Base-by-base conservation (phyloP, 2,329 filamentous ascomycete genomes). In the Hypoxylon sp. region DNA sequence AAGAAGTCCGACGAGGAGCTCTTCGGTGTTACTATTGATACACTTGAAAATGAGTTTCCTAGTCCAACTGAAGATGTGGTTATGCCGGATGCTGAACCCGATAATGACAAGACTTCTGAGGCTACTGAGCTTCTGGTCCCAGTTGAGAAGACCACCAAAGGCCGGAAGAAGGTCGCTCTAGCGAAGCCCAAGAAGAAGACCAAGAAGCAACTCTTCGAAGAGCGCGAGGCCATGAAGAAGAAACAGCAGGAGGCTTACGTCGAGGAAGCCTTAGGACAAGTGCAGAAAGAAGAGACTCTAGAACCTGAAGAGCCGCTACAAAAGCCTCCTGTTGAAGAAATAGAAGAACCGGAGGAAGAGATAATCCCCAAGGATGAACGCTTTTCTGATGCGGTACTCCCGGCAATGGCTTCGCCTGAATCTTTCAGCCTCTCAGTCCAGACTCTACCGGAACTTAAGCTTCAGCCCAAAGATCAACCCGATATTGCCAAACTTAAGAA, bases 1-100 rank as follows among this genome's bases (percentile, higher is more conserved):
- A 95, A 94, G 82, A 94, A 93, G 77, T 85, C 85, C 0, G 92
- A 94, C 64, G 92, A 95, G 74, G 92, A 94, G 73, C 84, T 95
- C 4, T 94, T 94, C 76, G 90, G 88, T 13, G 84, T 92, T 48
- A 87, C 86, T 35, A 84, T 88, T 22, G 83, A 85, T 55, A 84
- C 83, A 62, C 82, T 88, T 22, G 85, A 86, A 59, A 80, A 82
- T 31, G 84, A 86, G 33, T 81, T 85, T 57, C 81, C 83, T 14
- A 80, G 83, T 26, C 78, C 82, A 24, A 82, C 86, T 13, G 84
- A 86, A 55, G 86, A 90, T 60, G 82, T 83, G 26, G 73, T 81
- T 33, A 80, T 85, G 53, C 81, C 81, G 2, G 85, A 87, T 70
- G 80, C 83, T 55, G 84, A 84, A 66, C 74, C 78, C 10, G 77